Base-by-base conservation (phyloP, 768 basidiomycete genomes). In the Rhizopogon roseolus region DNA sequence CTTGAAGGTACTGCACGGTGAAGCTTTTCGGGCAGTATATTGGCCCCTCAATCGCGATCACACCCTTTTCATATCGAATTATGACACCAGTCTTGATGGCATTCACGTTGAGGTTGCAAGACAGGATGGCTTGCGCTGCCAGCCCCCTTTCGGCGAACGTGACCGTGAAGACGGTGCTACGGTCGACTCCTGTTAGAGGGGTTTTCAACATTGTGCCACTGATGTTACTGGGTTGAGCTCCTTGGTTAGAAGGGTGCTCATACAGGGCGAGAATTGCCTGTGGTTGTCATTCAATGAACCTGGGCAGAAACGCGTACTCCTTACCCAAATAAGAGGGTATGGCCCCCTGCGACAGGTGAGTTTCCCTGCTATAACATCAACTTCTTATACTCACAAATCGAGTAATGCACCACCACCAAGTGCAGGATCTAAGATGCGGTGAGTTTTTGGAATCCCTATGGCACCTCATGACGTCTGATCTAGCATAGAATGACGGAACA, bases 371-470 rank as follows among this genome's bases (percentile, higher is more conserved):
- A 19, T 41, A 17, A 34, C 22, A 40, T 22, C 28, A 41, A 41
- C 46, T 46, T 44, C 25, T 42, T 34, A 16, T 7, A 70, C 86
- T 68, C 59, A 91, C 88, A 94, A 77, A 66, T 94, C 93, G 19
- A 96, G 79, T 28, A 96, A 64, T 11, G 84, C 90, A 0, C 92
- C 92, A 9, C 93, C 92, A 25, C 88, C 93, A 4, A 96, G 77
- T 17, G 68, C 66, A 3, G 93, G 91, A 61, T 93, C 82, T 54
- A 94, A 67, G 56, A 94, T 88, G 50, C 93, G 74, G 70, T 90
- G 84, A 0, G 82, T 86, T 54, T 70, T 73, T 0, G 88, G 83
- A 41, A 85, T 70, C 59, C 85, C 89, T 90, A 53, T 28, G 37
- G 22, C 19, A 34, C 8, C 1, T 56, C 37, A 50, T 49, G 9